Conservation (phyloP, 805 yeast species). For the Metschnikowia noctiluminum region DNA sequence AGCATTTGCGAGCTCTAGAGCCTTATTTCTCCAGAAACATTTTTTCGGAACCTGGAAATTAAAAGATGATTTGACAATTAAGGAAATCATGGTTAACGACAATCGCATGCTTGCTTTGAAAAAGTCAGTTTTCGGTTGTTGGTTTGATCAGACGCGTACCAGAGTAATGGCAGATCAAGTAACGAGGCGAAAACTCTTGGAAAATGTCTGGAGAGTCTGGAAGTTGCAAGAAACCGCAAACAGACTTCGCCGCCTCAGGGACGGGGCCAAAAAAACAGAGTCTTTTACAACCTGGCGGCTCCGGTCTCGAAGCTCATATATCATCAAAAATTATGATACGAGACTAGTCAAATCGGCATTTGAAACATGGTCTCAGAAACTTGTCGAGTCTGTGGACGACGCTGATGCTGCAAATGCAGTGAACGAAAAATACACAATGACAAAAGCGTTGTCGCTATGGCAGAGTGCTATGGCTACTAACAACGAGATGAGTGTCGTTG, state of each 20-base stretch:
- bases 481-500: constrained; percentile 12
- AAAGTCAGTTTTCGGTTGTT: constrained; percentile 1
- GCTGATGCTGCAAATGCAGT: neutral
- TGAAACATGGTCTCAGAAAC: neutral
- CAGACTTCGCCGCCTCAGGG: neutral
- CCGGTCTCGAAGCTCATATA: neutral
- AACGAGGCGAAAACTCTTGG: neutral
- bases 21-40: neutral
- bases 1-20: neutral
- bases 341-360: neutral
- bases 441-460: neutral
- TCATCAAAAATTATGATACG: neutral
- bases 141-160: constrained; percentile 5
- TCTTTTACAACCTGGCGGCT: constrained; percentile 7
- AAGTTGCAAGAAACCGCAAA: constrained; percentile 2
- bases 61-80: neutral
- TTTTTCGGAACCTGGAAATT: constrained; percentile 4
- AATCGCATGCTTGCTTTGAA: constrained; percentile 1
- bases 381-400: neutral
- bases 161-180: neutral
- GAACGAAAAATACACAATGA: neutral
- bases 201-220: constrained; percentile 16
- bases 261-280: constrained; percentile 1
- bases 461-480: neutral
- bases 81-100: neutral